Base-by-base conservation (phyloP, 768 basidiomycete genomes). In the Boletus tomentosulus region DNA sequence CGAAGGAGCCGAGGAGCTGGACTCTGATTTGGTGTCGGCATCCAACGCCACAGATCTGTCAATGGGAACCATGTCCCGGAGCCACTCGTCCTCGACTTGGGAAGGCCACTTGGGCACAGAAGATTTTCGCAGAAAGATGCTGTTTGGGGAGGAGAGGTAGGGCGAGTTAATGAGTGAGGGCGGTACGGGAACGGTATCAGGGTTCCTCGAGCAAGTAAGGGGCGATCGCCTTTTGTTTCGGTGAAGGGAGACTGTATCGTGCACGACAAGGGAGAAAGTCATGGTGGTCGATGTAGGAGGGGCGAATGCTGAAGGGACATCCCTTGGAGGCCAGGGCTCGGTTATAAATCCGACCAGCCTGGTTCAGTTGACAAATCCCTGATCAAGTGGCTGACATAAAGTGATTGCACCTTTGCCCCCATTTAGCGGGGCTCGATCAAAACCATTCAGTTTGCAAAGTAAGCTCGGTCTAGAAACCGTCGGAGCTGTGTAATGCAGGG, bases 31-130 rank as follows among this genome's bases (percentile, higher is more conserved):
- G 0, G 61, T 2, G 37, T 66, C 64, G 30, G n/a, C 48, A 10
- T 62, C 62, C 2, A 46, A 48, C 4, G 9, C 35, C 7, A 4
- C 12, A 19, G 56, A 37, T 63, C 48, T 25, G 56, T 62, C 43
- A 42, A 62, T 39, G 9, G 84, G 84, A 2, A 85, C 72, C 59
- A 83, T 85, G 71, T 86, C 84, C 66, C 80, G 76, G 50, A 86
- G 71, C 84, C 84, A 86, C 57, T 72, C 71, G 59, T 85, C 79
- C 55, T 83, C 80, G 60, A 74, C 76, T 46, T 77, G 73, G 46
- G 74, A 78, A 16, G 81, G 80, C 10, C 70, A 61, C 37, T 60
- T 72, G 15, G 71, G 69, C 10, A 70, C 28, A 3, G 65, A 50
- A 2, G 68, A 52, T 28, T 73, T 65, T 53, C 71, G 74, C 51